Evolutionary conservation across 1,139 yeast species (phyloP), one percentile per base, ranked within the genome.

Genomic region (Torulaspora pretoriensis): DNA sequence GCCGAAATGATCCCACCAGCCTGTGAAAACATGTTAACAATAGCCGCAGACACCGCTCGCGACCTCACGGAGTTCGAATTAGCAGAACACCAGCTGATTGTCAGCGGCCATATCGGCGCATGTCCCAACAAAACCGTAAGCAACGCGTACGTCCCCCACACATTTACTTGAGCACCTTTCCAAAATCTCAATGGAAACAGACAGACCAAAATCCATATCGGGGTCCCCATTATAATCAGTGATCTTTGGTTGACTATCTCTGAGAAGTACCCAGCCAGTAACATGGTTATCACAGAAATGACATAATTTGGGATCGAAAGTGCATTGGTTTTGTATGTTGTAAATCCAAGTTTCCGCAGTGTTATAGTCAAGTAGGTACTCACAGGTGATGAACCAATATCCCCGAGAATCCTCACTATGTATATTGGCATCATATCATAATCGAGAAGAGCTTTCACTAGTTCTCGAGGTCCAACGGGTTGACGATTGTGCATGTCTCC

Each of bases 401-500:
- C 77, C 77, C 31, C 42, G 17, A 45, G 31, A 4, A 45, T 42
- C 13, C 48, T 38, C 31, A 77, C 67, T 8, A 72, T 45, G 53
- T 79, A 81, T 19, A 81, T 63, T 8, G 86, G 86, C 78, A 80
- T 73, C 43, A 80, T 55, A 57, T 81, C 80, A 53, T 71, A 77
- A 60, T 82, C 87, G 3, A 54, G 40, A 3, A 77, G 46, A 2
- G 78, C 67, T 29, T 60, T 57, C 46, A 59, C 53, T 35, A 78
- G 55, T 56, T 70, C 71, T 40, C 52, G 62, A 4, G 64, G 56
- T 12, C 68, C 56, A 16, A 78, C 65, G 2, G 78, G 78, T 55
- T 78, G 76, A 57, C 84, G 70, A 57, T 81, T 81, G 57, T 80
- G 71, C 84, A 80, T 79, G 50, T 78, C 82, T 12, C 86, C 85